Base-by-base conservation (phyloP, 73 alveolate species). In the Tetrahymena malaccensis region DNA sequence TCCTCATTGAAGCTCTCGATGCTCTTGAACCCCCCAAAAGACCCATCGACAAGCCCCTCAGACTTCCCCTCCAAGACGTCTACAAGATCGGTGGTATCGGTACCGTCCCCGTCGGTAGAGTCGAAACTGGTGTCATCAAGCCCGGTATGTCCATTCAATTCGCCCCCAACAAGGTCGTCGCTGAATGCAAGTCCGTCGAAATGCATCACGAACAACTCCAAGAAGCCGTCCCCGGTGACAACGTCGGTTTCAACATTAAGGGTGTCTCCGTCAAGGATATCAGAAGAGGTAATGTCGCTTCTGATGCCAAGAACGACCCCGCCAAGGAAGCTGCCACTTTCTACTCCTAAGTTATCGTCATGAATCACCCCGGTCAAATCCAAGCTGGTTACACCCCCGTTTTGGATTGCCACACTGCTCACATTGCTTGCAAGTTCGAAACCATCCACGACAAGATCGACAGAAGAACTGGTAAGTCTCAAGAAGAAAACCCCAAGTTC, bases 221-320 rank as follows among this genome's bases (percentile, higher is more conserved):
- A 93, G 98, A 98, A 94, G 99, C 99, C 50, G 97, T 95, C 96
- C 99, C 99, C 31, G 99, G 99, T 94, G 99, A 98, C 97, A 98
- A 98, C 96, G 99, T 99, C 70, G 99, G 99, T 55, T 97, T 98
- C 98, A 96, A 97, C 96, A 97, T 97, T 43, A 96, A 97, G 97
- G 96, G 97, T 98, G 96, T 98, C 85, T 93, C 99, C 70, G 98
- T 97, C 95, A 97, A 97, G 96, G 98, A 97, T 37, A 85, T 97
- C 84, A 97, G 96, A 95, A 97, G 98, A 95, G 98, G 98, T 43
- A 93, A 33, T 83, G 99, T 97, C 43, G 98, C 97, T 93, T 96
- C 97, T 11, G 98, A 96, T 94, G 56, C 97, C 94, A 96, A 96
- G 96, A 96, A 96, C 96, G 99, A 97, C 94, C 98, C 98, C 89